These are phyloP conservation scores for Hypsizygus ulmarius DNA, from an alignment of 1,284 basidiomycete genomes.

Conservation along the genomic window DNA sequence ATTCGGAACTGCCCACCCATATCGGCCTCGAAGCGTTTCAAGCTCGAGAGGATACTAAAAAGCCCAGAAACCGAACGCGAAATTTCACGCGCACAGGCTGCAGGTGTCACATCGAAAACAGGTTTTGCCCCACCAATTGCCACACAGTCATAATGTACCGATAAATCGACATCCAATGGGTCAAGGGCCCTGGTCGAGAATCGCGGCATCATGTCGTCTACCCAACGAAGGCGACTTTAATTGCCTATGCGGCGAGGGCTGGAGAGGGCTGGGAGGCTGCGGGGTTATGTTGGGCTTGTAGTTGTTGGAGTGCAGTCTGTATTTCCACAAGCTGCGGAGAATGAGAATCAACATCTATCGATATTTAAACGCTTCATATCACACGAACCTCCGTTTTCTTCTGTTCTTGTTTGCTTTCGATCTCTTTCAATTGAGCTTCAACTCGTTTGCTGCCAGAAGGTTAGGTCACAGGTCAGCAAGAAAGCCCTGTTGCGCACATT, in stretches of 20 bases:
- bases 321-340: conserved; percentile 57
- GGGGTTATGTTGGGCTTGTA: conserved; percentile 26
- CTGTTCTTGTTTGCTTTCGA: conserved; percentile 69
- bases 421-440: conserved; percentile 76
- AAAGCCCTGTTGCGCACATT: conserved; percentile 59
- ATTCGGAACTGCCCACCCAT: conserved; percentile 79
- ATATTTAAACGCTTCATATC: conserved; percentile 4
- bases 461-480: conserved; percentile 4
- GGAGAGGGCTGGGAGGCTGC: conserved; percentile 11
- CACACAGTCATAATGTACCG: neutral
- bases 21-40: conserved; percentile 74
- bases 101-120: conserved; percentile 15
- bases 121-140: conserved; percentile 7
- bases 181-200: neutral
- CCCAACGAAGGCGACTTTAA: neutral
- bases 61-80: conserved; percentile 66
- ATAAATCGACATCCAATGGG: neutral
- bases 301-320: conserved; percentile 55
- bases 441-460: conserved; percentile 64
- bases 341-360: conserved; percentile 7
- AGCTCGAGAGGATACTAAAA: conserved; percentile 58
- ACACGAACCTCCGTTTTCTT: conserved; percentile 75
- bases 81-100: conserved; percentile 27
- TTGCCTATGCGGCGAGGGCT: conserved; percentile 15
- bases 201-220: neutral